Evolutionary conservation across 129 eudicot genomes (phyloP).

Genomic region (Heracleum sosnowskyi): DNA sequence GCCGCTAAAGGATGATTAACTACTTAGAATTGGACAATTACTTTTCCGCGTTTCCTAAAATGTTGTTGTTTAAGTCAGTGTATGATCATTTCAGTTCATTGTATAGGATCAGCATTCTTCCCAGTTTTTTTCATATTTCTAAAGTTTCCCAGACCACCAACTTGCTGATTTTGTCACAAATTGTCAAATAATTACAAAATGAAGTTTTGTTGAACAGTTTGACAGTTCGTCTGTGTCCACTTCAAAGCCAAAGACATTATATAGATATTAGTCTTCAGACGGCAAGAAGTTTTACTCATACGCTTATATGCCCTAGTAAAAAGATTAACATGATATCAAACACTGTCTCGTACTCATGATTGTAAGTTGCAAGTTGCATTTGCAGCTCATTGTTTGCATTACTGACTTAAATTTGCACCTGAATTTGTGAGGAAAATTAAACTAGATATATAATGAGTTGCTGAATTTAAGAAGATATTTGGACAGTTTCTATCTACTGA

Average conservation of each 20-base stretch:
- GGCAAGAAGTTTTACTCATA: neutral
- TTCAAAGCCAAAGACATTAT: neutral
- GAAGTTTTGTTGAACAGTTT: neutral
- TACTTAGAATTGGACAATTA: neutral
- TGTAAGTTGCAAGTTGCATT: neutral
- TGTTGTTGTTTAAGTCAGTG: too few relatives aligned
- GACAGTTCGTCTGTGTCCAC: neutral
- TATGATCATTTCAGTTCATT: too few relatives aligned
- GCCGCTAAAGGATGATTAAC: neutral
- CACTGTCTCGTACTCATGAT: neutral
- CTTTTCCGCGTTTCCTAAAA: too few relatives aligned
- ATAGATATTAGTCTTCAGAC: neutral
- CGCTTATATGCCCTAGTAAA: neutral
- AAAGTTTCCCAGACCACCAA: neutral
- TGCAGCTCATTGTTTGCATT: neutral
- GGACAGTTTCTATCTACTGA: neutral
- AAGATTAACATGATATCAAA: neutral
- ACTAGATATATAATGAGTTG: neutral
- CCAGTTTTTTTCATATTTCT: too few relatives aligned
- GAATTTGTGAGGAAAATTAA: neutral
- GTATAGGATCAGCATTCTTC: too few relatives aligned
- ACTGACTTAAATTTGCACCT: neutral
- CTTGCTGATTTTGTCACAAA: too few relatives aligned
- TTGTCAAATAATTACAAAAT: too few relatives aligned
- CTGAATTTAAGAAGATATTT: neutral